Evolutionary conservation across 371 early-diverging fungal species (phyloP).

Genomic region (Mortierella sp.): DNA sequence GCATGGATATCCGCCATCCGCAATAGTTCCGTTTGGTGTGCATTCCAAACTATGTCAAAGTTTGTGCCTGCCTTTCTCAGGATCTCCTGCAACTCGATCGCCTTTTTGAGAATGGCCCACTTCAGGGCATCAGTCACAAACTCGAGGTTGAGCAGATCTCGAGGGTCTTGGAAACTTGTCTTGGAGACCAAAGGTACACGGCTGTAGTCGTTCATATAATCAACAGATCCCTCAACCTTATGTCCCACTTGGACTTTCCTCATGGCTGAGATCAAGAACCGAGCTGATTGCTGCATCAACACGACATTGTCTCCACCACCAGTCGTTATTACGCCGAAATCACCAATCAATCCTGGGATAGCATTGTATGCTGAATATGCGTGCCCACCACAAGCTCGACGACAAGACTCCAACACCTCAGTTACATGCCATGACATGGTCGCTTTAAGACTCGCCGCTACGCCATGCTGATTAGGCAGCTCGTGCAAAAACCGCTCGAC

Average conservation of each 20-base stretch:
- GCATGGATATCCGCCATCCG: slow-evolving; percentile 55
- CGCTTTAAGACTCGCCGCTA: slow-evolving; percentile 66
- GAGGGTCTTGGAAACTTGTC: slow-evolving; percentile 34
- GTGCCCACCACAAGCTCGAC: slow-evolving; percentile 70
- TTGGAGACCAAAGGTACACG: too few species aligned
- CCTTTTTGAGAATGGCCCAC: slow-evolving; percentile 50
- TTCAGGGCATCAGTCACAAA: slow-evolving; percentile 47
- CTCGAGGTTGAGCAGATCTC: slow-evolving; percentile 51
- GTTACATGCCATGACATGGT: slow-evolving; percentile 66
- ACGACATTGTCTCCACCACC: slow-evolving; percentile 79
- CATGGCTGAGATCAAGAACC: slow-evolving; percentile 54
- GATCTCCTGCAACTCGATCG: slow-evolving; percentile 28
- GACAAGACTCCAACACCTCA: slow-evolving; percentile 67
- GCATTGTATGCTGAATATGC: slow-evolving; percentile 76
- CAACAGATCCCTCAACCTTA: slow-evolving; percentile 49
- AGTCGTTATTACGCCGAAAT: slow-evolving; percentile 76
- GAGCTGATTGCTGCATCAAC: slow-evolving; percentile 70
- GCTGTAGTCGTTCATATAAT: slow-evolving; percentile 54
- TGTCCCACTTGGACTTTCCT: slow-evolving; percentile 42
- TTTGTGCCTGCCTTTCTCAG: slow-evolving; percentile 34
- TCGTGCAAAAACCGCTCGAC: too few species aligned
- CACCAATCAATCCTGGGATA: slow-evolving; percentile 68
- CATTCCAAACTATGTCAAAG: slow-evolving; percentile 55
- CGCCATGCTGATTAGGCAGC: slow-evolving; percentile 71
- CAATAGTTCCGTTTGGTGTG: slow-evolving; percentile 52